phyloP scores from a whole-genome alignment of 768 basidiomycete genomes.

The Russula earlei region DNA sequence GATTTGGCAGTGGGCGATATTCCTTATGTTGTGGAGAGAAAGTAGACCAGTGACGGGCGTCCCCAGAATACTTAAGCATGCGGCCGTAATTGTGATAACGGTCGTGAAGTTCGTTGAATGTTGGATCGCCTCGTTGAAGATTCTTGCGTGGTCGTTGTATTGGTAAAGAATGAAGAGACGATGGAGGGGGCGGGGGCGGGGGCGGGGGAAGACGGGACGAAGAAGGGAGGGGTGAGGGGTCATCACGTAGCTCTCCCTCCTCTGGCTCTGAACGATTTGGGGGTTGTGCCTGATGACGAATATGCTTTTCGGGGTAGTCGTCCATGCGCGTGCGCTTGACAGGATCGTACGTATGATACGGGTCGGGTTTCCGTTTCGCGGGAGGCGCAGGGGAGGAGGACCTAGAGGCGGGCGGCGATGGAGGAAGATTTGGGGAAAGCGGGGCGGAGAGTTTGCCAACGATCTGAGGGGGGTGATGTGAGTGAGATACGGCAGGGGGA shows the following conservation, averaged over 20 bases:
- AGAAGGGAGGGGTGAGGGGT: slow-evolving; percentile 19
- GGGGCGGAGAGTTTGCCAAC: slow-evolving; percentile 31
- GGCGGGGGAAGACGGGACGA: slow-evolving; percentile 19
- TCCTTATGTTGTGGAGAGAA: slow-evolving; percentile 56
- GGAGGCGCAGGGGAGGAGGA: slow-evolving; percentile 32
- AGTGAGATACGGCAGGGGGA: slow-evolving; percentile 17
- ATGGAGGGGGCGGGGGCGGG: slow-evolving; percentile 22
- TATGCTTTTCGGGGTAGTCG: slow-evolving; percentile 25
- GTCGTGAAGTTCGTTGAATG: slow-evolving; percentile 55
- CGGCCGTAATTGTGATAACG: slow-evolving; percentile 63
- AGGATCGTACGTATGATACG: slow-evolving; percentile 15
- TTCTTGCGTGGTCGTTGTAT: slow-evolving; percentile 62
- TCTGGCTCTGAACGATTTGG: slow-evolving; percentile 34
- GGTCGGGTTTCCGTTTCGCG: slow-evolving; percentile 32
- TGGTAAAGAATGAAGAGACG: slow-evolving; percentile 36
- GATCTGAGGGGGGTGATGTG: slow-evolving; percentile 27
- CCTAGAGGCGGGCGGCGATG: slow-evolving; percentile 38
- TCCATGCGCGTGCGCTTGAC: slow-evolving; percentile 24
- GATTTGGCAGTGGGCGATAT: slow-evolving; percentile 51
- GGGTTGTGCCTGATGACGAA: slow-evolving; percentile 21
- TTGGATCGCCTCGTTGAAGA: slow-evolving; percentile 30
- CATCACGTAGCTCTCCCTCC: slow-evolving; percentile 41
- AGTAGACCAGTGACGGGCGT: slow-evolving; percentile 68
- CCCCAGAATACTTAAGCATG: slow-evolving; percentile 75
- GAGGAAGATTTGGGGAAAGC: slow-evolving; percentile 37